Evolutionary conservation across 345 rosid species (phyloP).

Genomic region (Salix viminalis): DNA sequence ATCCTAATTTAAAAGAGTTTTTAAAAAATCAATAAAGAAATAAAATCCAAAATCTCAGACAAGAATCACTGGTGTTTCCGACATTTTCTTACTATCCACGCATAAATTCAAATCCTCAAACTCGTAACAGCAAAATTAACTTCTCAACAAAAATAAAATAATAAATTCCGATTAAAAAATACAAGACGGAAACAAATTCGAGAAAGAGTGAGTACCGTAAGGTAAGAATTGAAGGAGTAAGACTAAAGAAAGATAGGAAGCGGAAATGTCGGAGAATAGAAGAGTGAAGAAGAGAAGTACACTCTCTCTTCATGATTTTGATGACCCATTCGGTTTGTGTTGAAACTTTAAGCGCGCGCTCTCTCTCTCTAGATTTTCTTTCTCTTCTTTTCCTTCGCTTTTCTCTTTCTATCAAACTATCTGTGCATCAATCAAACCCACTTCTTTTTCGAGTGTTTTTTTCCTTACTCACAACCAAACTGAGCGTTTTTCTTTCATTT

Average conservation of each 20-base stretch:
- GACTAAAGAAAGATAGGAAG: not conserved
- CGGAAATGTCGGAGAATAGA: slow-evolving; percentile 19
- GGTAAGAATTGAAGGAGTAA: not conserved
- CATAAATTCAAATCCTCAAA: slow-evolving; percentile 7
- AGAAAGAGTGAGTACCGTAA: not conserved
- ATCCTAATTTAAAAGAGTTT: not conserved
- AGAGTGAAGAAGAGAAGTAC: slow-evolving; percentile 15
- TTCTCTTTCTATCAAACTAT: not conserved
- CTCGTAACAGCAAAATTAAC: not conserved
- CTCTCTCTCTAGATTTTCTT: not conserved
- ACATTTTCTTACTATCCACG: slow-evolving; percentile 1
- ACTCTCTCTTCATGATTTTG: slow-evolving; percentile 5
- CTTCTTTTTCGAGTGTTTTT: not conserved
- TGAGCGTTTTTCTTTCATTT: not conserved
- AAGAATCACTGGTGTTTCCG: not conserved
- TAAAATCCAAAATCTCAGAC: not conserved
- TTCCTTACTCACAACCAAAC: not conserved
- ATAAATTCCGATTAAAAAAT: not conserved
- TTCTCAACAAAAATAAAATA: not conserved
- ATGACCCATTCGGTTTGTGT: slow-evolving; percentile 2
- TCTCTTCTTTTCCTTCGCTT: not conserved
- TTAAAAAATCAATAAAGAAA: not conserved
- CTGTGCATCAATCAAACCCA: not conserved
- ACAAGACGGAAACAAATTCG: not conserved
- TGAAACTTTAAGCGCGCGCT: slow-evolving; percentile 11